A percentile compares a stretch with the other conserved stretches of the same genome.
These are phyloP conservation scores for Maudiozyma bulderi DNA, from an alignment of 805 yeast genomes.

Conservation along the genomic window DNA sequence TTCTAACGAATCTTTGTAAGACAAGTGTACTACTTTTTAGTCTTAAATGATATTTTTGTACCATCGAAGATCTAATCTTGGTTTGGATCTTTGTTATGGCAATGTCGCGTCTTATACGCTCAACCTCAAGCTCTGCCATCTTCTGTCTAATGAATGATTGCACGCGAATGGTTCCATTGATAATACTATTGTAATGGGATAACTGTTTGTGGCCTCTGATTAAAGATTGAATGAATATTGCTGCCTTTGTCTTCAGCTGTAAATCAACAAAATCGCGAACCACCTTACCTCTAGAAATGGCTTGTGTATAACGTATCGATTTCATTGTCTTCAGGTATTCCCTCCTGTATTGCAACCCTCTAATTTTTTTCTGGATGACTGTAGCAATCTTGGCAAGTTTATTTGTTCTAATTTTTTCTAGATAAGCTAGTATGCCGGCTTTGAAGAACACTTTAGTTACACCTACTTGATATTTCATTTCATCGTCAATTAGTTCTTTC, in stretches of 20 bases:
- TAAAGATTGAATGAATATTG: slow-evolving; percentile 60
- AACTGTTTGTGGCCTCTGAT: slow-evolving; percentile 47
- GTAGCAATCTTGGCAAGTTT: slow-evolving; percentile 69
- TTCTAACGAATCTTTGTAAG: slow-evolving; percentile 64
- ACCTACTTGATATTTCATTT: slow-evolving; percentile 76
- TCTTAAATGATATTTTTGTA: slow-evolving; percentile 37
- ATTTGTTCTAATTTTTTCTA: slow-evolving; percentile 76
- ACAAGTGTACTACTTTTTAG: slow-evolving; percentile 46
- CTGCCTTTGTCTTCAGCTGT: slow-evolving; percentile 55
- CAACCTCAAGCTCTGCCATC: slow-evolving; percentile 39
- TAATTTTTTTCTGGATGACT: slow-evolving; percentile 74
- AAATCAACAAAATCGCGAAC: slow-evolving; percentile 46
- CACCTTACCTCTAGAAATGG: slow-evolving; percentile 53
- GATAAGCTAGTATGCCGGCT: slow-evolving; percentile 90
- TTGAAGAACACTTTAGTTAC: slow-evolving; percentile 89
- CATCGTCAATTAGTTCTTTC: slow-evolving; percentile 50
- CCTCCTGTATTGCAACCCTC: slow-evolving; percentile 54
- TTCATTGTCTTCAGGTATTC: slow-evolving; percentile 44
- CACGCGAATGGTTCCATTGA: slow-evolving; percentile 21
- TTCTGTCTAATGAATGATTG: slow-evolving; percentile 42
- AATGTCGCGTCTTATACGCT: slow-evolving; percentile 38
- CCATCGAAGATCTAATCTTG: slow-evolving; percentile 50
- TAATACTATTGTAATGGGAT: slow-evolving; percentile 18
- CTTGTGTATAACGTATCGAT: slow-evolving; percentile 52
- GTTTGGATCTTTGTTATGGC: slow-evolving; percentile 64